phyloP scores from a whole-genome alignment of 2,329 filamentous ascomycete genomes.

The Aaosphaeria pasadenensis region DNA sequence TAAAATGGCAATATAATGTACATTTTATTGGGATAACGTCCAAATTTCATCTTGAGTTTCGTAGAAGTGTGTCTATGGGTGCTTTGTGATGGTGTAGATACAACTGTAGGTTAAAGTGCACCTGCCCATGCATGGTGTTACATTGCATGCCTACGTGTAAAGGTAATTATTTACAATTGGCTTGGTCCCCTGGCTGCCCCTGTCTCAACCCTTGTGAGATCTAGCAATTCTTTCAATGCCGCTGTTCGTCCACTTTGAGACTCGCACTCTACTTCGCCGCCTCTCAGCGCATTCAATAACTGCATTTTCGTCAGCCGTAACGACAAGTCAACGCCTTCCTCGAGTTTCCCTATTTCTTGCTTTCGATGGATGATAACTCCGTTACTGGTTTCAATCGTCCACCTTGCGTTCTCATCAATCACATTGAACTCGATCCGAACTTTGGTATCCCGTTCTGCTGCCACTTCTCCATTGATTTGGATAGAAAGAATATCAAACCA shows the following conservation, averaged over 20 bases:
- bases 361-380: background rate
- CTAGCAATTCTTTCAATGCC: background rate
- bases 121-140: too few species aligned
- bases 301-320: background rate
- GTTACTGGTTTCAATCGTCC: background rate
- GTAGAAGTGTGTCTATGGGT: too few species aligned
- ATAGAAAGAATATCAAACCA: constrained; percentile 1
- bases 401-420: background rate
- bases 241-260: background rate
- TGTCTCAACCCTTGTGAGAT: background rate
- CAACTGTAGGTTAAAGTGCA: too few species aligned
- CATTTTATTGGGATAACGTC: too few species aligned
- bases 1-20: too few species aligned
- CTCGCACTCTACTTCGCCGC: background rate
- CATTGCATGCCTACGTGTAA: too few species aligned
- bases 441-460: background rate
- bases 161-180: background rate
- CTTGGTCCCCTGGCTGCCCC: constrained; percentile 1
- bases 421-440: background rate
- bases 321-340: background rate
- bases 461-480: constrained; percentile 1
- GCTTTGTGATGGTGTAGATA: too few species aligned
- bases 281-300: background rate
- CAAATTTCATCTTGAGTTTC: too few species aligned
- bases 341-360: background rate